Percentiles rank a stretch among this genome's conserved stretches.
Conservation (phyloP, 768 basidiomycete genomes). For the Xerocomellus amylosporus region DNA sequence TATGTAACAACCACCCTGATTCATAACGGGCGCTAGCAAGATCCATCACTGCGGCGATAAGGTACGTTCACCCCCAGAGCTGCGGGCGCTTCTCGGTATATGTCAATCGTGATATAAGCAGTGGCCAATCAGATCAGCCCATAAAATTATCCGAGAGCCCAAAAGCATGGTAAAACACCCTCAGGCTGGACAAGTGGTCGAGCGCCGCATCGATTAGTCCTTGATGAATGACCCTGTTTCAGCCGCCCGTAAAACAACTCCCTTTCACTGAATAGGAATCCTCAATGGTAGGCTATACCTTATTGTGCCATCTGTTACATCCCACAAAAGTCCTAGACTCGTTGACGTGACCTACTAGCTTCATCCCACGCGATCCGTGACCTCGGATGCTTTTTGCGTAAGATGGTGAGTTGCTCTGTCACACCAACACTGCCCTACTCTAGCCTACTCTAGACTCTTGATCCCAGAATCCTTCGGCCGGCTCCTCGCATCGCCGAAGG, state of each 20-base stretch:
- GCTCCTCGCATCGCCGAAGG: constrained; percentile 1
- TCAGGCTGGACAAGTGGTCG: no score
- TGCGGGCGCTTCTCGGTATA: neutral
- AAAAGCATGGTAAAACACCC: neutral
- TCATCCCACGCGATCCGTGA: constrained; percentile 3
- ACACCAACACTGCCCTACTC: constrained; percentile 10
- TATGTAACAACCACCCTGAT: neutral
- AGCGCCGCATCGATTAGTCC: neutral
- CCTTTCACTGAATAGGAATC: neutral
- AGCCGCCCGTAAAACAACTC: neutral
- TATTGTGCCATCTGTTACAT: neutral
- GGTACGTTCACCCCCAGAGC: neutral
- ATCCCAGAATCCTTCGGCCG: neutral
- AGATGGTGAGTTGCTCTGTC: neutral
- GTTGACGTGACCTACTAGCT: neutral
- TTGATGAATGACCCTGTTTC: constrained; percentile 16
- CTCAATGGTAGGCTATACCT: neutral
- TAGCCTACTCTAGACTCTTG: neutral
- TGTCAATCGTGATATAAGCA: constrained; percentile 5
- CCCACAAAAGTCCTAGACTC: no score
- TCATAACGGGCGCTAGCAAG: neutral
- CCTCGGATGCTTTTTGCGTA: constrained; percentile 4
- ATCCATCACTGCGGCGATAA: constrained; percentile 2
- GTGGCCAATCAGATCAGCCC: neutral
- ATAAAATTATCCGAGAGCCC: neutral